Evolutionary conservation across 2,329 filamentous ascomycete species (phyloP).

Genomic region (Fusarium burgessii): DNA sequence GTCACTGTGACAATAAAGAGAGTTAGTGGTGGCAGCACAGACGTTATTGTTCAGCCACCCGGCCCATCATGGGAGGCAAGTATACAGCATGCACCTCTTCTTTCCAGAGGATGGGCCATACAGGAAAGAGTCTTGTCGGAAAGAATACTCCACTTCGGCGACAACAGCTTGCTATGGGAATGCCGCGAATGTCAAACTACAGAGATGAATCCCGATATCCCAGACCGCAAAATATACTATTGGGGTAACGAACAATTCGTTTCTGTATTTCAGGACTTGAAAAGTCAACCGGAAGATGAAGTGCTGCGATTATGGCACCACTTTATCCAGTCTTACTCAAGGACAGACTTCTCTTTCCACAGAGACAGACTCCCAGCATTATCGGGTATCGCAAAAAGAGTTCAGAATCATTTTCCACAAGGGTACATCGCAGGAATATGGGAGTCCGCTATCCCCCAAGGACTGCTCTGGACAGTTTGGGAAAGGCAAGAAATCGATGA

Average conservation of each 20-base stretch:
- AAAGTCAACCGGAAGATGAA: neutral
- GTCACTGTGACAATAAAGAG: neutral
- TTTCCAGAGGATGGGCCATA: neutral
- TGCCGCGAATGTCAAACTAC: neutral
- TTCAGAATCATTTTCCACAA: neutral
- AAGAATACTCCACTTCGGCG: slow-evolving; percentile 4
- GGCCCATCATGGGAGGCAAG: neutral
- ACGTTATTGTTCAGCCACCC: neutral
- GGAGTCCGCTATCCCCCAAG: neutral
- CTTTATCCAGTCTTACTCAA: neutral
- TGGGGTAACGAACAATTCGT: neutral
- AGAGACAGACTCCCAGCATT: neutral
- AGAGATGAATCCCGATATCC: neutral
- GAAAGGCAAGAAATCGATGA: neutral
- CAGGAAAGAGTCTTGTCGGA: neutral
- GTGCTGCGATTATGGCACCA: neutral
- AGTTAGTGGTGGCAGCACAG: accelerated
- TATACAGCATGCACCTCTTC: neutral
- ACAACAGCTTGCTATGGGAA: neutral
- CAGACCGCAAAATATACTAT: accelerated
- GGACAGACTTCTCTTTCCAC: neutral
- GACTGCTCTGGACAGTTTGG: neutral
- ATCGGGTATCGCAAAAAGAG: neutral
- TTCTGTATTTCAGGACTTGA: neutral
- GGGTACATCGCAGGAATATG: neutral